Conservation (phyloP, 73 alveolate genomes). For the Stentor roeselii region DNA sequence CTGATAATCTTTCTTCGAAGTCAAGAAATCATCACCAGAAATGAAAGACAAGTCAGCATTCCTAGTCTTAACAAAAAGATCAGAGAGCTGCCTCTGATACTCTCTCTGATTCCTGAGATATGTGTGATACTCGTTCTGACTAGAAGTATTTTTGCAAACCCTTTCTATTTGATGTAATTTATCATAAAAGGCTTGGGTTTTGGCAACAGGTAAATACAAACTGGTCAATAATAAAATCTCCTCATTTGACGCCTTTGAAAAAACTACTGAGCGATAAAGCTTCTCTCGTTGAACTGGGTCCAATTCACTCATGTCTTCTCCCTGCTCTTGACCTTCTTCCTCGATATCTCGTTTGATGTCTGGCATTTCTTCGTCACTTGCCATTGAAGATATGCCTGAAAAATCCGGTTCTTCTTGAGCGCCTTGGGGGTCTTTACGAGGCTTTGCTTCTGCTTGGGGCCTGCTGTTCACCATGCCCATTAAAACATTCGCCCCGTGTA, state of each 20-base stretch:
- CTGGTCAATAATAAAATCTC: neutral
- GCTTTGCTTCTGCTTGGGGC: neutral
- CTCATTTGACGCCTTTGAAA: neutral
- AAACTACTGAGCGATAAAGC: neutral
- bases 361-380: neutral
- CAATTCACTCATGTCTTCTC: neutral
- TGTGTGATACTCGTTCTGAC: neutral
- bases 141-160: neutral
- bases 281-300: neutral
- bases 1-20: neutral
- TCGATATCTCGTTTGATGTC: neutral
- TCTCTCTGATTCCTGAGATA: slow-evolving; percentile 4
- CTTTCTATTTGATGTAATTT: neutral
- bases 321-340: too few relatives aligned
- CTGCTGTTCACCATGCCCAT: neutral
- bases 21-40: neutral
- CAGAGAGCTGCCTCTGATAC: neutral
- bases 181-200: slow-evolving; percentile 3
- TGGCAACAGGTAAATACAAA: neutral
- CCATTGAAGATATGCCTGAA: neutral
- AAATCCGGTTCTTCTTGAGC: neutral
- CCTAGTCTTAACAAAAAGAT: neutral
- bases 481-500: neutral
- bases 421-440: neutral
- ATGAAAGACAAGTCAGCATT: neutral